Percentiles rank a stretch among this genome's conserved stretches.
phyloP scores from a whole-genome alignment of 2,329 filamentous ascomycete genomes.

The Orbilia ellipsospora region DNA sequence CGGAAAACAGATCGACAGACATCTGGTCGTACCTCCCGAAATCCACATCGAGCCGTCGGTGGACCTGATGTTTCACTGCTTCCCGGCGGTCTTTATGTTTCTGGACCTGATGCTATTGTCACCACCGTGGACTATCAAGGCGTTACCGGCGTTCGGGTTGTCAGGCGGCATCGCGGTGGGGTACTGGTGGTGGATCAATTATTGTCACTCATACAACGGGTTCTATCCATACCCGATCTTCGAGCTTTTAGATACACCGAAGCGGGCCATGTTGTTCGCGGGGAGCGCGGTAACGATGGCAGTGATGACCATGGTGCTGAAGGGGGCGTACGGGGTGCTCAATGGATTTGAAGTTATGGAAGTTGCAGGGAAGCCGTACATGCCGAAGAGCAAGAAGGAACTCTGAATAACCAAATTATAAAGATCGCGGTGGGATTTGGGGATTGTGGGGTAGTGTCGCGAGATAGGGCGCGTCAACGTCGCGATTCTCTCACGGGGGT shows the following conservation, averaged over 20 bases:
- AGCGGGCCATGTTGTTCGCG: conserved; percentile 76
- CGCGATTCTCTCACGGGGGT: too few relatives aligned
- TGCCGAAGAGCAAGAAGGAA: conserved; percentile 47
- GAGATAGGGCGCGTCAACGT: too few relatives aligned
- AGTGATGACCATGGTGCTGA: conserved; percentile 73
- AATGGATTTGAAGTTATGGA: conserved; percentile 69
- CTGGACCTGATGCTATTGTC: conserved; percentile 76
- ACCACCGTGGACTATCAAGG: conserved; percentile 76
- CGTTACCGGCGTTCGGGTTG: conserved; percentile 70
- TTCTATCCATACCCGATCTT: conserved; percentile 88
- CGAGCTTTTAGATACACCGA: conserved; percentile 72
- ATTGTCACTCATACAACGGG: conserved; percentile 67
- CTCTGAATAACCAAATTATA: not conserved
- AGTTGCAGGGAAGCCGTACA: conserved; percentile 61
- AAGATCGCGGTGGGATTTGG: not conserved
- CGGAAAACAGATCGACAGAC: conserved; percentile 55
- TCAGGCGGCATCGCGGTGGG: conserved; percentile 71
- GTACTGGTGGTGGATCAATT: conserved; percentile 83
- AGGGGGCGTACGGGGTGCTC: conserved; percentile 75
- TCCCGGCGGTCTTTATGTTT: conserved; percentile 73
- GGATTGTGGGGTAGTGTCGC: too few relatives aligned
- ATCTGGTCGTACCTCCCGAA: conserved; percentile 56
- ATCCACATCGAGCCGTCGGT: conserved; percentile 55
- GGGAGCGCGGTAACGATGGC: conserved; percentile 78
- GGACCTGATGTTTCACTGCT: conserved; percentile 74